Percentiles rank a stretch among this genome's conserved stretches.
These are phyloP conservation scores for Steccherinum ochraceum DNA, from an alignment of 768 basidiomycete species.

Conservation along the genomic window DNA sequence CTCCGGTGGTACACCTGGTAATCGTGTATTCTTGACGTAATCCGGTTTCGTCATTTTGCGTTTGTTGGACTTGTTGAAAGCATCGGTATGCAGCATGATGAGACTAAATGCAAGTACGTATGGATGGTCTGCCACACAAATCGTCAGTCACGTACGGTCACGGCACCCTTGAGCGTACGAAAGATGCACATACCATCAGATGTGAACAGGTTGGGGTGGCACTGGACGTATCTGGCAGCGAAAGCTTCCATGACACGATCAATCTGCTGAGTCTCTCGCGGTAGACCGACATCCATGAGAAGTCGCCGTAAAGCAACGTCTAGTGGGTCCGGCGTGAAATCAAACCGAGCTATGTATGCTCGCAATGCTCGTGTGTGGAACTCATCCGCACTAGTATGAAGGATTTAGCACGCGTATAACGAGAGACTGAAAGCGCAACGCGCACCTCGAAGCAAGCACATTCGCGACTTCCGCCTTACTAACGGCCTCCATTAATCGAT, in stretches of 20 bases:
- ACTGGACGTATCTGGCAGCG: conserved; percentile 73
- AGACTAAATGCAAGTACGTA: conserved; percentile 96
- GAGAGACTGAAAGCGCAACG: conserved; percentile 9
- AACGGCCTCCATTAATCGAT: conserved; percentile 55
- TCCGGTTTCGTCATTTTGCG: conserved; percentile 95
- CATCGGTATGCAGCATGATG: conserved; percentile 98
- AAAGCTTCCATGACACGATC: conserved; percentile 97
- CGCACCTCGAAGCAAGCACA: conserved; percentile 75
- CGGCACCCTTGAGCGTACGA: conserved; percentile 1
- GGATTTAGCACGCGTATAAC: no score
- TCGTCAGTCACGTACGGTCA: not conserved
- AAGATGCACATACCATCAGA: conserved; percentile 52
- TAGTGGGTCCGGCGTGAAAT: conserved; percentile 74
- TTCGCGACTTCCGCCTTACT: conserved; percentile 75
- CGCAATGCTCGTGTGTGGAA: conserved; percentile 67
- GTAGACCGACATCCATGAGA: conserved; percentile 87
- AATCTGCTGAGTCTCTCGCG: conserved; percentile 96
- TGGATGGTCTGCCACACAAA: conserved; percentile 55
- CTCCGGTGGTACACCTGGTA: conserved; percentile 78
- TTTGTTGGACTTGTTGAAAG: conserved; percentile 96
- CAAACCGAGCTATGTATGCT: conserved; percentile 68
- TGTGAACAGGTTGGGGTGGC: conserved; percentile 76
- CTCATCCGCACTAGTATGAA: conserved; percentile 53
- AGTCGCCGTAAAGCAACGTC: conserved; percentile 88
- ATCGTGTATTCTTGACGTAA: conserved; percentile 86